Conservation (phyloP, 805 yeast genomes). For the Hemisphaericaspora nanyangensis region DNA sequence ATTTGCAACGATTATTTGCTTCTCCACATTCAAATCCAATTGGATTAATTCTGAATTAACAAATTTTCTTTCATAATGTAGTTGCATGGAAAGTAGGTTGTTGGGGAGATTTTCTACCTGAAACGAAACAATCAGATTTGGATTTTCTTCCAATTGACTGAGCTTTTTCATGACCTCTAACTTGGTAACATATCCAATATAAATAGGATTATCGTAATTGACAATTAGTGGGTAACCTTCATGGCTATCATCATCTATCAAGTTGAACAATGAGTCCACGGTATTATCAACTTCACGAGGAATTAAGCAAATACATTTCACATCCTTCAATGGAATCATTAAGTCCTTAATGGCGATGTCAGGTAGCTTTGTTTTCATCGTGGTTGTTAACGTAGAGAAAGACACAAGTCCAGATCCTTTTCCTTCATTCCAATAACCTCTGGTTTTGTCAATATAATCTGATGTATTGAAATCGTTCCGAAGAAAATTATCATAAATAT, state of each 20-base stretch:
- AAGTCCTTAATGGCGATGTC: constrained; percentile 22
- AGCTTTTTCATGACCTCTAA: constrained; percentile 16
- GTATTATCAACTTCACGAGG: constrained; percentile 19
- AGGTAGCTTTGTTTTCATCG: constrained; percentile 28
- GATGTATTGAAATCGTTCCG: constrained; percentile 24
- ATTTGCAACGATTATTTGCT: constrained; percentile 23
- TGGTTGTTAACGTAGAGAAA: constrained; percentile 26
- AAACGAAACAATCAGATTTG: constrained; percentile 14
- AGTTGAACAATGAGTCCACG: constrained; percentile 13
- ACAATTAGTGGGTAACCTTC: constrained; percentile 40
- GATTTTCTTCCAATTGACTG: not conserved
- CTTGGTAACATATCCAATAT: constrained; percentile 35
- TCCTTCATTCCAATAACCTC: constrained; percentile 22
- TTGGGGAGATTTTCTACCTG: constrained; percentile 16
- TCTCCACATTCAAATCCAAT: constrained; percentile 17
- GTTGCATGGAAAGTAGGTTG: constrained; percentile 20
- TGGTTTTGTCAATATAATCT: not conserved
- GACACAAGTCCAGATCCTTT: constrained; percentile 38
- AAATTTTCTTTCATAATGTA: constrained; percentile 18
- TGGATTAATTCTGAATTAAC: constrained; percentile 3
- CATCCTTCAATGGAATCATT: constrained; percentile 27
- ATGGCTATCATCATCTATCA: constrained; percentile 29
- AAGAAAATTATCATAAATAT: constrained; percentile 58
- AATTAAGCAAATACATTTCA: constrained; percentile 26
- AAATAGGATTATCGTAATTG: constrained; percentile 20